Percentiles rank a stretch among this genome's conserved stretches.
Evolutionary conservation across 1,139 yeast genomes (phyloP).

Genomic region (Suhomyces guaymorum): DNA sequence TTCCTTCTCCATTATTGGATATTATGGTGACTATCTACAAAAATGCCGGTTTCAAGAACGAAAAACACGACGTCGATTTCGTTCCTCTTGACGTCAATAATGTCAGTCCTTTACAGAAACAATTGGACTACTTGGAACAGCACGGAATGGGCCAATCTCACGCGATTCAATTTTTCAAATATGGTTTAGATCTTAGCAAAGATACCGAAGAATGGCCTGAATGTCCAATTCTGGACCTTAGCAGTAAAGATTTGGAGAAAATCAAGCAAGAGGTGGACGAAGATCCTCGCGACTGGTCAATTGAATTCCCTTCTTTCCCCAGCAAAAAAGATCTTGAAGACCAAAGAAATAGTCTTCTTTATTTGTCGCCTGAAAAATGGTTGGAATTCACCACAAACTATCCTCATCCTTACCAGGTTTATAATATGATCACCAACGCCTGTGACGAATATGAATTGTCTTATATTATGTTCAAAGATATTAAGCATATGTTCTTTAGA

Average conservation of each 20-base stretch:
- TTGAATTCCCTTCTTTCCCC: conserved; percentile 16
- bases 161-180: conserved; percentile 42
- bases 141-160: conserved; percentile 42
- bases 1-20: conserved; percentile 12
- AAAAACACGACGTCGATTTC: conserved; percentile 30
- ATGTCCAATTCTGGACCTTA: conserved; percentile 26
- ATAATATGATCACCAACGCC: conserved; percentile 4
- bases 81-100: conserved; percentile 49
- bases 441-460: conserved; percentile 8
- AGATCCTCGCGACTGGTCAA: conserved; percentile 18
- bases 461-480: conserved; percentile 15
- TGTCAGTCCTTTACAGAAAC: conserved; percentile 54
- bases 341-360: conserved; percentile 40
- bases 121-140: conserved; percentile 45
- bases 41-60: conserved; percentile 17
- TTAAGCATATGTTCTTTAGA: conserved; percentile 15
- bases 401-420: conserved; percentile 8
- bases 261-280: conserved; percentile 14
- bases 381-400: conserved; percentile 6
- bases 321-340: conserved; percentile 23
- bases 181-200: conserved; percentile 23
- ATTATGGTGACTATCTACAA: conserved; percentile 4
- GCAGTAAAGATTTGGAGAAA: conserved; percentile 26
- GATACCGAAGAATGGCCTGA: conserved; percentile 25
- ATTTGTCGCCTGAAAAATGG: conserved; percentile 8